Evolutionary conservation across 768 basidiomycete species (phyloP).

Genomic region (Collybiopsis confluens): DNA sequence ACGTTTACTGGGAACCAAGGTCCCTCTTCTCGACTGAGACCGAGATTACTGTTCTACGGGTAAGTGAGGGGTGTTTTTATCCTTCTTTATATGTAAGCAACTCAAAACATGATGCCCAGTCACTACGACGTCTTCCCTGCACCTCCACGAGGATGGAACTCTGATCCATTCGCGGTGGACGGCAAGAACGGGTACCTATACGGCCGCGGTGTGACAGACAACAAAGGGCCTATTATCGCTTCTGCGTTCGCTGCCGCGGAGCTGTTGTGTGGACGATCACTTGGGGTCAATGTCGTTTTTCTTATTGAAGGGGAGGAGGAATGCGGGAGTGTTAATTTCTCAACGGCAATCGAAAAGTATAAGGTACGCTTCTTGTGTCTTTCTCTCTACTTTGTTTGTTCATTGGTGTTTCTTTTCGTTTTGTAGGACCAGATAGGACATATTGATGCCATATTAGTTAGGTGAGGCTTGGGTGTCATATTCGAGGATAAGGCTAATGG

Average conservation of each 20-base stretch:
- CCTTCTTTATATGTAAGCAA: too few relatives aligned
- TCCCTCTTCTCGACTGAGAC: slow-evolving; percentile 51
- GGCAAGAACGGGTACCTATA: slow-evolving; percentile 89
- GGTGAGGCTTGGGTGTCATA: slow-evolving; percentile 34
- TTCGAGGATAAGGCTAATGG: background rate
- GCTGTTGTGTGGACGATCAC: slow-evolving; percentile 62
- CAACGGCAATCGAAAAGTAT: slow-evolving; percentile 65
- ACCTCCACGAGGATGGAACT: slow-evolving; percentile 67
- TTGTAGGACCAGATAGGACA: slow-evolving; percentile 73
- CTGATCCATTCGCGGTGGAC: slow-evolving; percentile 77
- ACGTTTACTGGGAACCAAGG: slow-evolving; percentile 74
- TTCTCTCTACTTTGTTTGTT: background rate
- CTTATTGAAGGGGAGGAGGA: slow-evolving; percentile 97
- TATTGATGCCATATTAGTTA: slow-evolving; percentile 86
- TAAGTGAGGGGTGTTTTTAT: too few relatives aligned
- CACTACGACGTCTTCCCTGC: slow-evolving; percentile 98
- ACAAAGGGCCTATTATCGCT: slow-evolving; percentile 94
- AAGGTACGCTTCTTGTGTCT: slow-evolving; percentile 45
- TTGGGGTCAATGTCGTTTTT: slow-evolving; percentile 85
- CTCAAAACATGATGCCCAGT: too few relatives aligned
- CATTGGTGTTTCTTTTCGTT: slow-evolving; percentile 5
- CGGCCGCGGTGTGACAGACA: slow-evolving; percentile 88
- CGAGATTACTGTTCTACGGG: slow-evolving; percentile 89
- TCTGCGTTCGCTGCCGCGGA: slow-evolving; percentile 87
- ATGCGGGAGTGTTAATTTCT: slow-evolving; percentile 85